Percentiles rank a stretch among this genome's conserved stretches.
These are phyloP conservation scores for Cynara cardunculus DNA, from an alignment of 129 eudicot genomes.

Conservation along the genomic window DNA sequence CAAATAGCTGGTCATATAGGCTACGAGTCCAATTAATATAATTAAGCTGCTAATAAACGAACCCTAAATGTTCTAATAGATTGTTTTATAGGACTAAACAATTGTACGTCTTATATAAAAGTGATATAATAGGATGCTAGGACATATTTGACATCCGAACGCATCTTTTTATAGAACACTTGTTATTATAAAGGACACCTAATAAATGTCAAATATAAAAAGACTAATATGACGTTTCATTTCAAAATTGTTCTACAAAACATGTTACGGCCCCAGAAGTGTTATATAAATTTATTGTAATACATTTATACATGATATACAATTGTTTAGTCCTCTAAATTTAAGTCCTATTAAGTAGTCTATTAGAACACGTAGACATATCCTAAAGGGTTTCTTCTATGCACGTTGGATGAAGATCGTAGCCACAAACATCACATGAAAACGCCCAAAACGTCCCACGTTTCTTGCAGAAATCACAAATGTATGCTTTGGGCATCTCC, in stretches of 20 bases:
- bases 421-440: constrained; percentile 49
- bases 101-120: neutral
- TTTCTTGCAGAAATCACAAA: constrained; percentile 48
- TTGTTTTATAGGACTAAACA: neutral
- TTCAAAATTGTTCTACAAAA: neutral
- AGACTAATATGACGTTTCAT: too few relatives aligned
- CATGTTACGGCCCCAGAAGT: neutral
- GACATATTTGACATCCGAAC: neutral
- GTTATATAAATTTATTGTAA: neutral
- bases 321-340: neutral
- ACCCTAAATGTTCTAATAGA: neutral
- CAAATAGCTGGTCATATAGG: too few relatives aligned
- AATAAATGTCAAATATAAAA: too few relatives aligned
- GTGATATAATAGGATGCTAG: neutral
- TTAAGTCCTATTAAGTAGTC: neutral
- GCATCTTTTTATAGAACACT: neutral
- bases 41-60: too few relatives aligned
- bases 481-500: constrained; percentile 39
- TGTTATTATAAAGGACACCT: too few relatives aligned
- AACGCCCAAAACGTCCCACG: constrained; percentile 50
- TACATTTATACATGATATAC: neutral
- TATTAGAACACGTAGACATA: neutral
- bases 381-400: constrained; percentile 22
- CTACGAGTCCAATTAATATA: too few relatives aligned
- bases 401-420: constrained; percentile 59